phyloP scores from a whole-genome alignment of 2,329 filamentous ascomycete genomes.

The Dothistroma pini region DNA sequence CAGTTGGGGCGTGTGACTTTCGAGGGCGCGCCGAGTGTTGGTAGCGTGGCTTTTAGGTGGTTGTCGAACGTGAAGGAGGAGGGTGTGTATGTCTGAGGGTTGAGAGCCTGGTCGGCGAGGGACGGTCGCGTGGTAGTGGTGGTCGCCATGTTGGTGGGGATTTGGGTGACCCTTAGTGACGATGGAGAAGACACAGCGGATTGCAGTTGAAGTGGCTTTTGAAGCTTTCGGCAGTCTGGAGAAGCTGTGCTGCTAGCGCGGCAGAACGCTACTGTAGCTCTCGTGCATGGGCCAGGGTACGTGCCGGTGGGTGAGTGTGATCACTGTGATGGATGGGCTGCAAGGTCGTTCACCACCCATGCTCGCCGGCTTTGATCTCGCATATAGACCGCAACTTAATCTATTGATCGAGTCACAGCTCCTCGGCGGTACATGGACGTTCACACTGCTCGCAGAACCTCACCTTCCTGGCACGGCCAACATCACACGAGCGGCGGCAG shows the following conservation, averaged over 20 bases:
- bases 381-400: neutral
- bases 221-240: neutral
- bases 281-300: neutral
- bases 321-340: neutral
- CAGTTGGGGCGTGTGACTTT: slow-evolving; percentile 61
- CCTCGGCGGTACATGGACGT: neutral
- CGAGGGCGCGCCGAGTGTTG: slow-evolving; percentile 33
- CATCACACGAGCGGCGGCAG: neutral
- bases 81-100: slow-evolving; percentile 28
- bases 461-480: neutral
- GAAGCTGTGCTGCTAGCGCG: neutral
- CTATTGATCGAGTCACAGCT: neutral
- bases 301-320: neutral
- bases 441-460: neutral
- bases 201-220: neutral
- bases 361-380: neutral
- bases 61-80: slow-evolving; percentile 34
- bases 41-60: slow-evolving; percentile 31
- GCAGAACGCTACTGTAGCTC: neutral
- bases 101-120: slow-evolving; percentile 30
- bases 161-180: too few species aligned
- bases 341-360: neutral
- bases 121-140: slow-evolving; percentile 19
- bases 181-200: slow-evolving; percentile 2
- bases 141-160: neutral